Evolutionary conservation across 345 rosid genomes (phyloP), one percentile per base, ranked within the genome.

Genomic region (Citrus cavaleriei): DNA sequence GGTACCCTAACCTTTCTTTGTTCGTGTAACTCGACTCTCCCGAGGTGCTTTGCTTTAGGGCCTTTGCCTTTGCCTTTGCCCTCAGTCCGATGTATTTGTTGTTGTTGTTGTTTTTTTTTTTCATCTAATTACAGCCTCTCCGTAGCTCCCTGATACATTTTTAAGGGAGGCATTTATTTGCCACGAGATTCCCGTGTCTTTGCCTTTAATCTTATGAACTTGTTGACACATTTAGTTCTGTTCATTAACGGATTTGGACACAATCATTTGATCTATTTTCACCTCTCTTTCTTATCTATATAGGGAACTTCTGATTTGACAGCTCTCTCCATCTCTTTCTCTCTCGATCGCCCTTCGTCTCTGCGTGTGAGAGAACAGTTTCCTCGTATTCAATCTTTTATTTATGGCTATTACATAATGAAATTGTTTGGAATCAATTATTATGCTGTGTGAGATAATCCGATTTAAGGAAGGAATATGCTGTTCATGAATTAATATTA

Each of bases 11-110:
- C 81, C 88, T 82, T 88, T 87, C 96, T 81, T 35, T 95, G 90
- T 87, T 86, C 4, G 92, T 89, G 84, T 91, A 92, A 92, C 78
- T 86, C 93, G 82, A 82, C 87, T 85, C 82, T 83, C 91, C 85
- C 87, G 71, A 91, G 88, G 90, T 72, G 73, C 68, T 27, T 46
- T 12, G 51, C 51, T 46, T 46, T 3, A 42, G 57, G 19, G 22
- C 57, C 7, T 51, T 51, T 51, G 57, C 72, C 34, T 27, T 70
- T 70, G 62, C 63, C 57, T 28, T 70, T 70, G 63, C 63, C 78
- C 83, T 77, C 69, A 61, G 80, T n/a, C 83, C 77, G 42, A 63
- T 80, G 73, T 72, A 72, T 62, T 25, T 65, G 51, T 57, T 77
- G 55, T 46, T 65, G 67, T 46, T 65, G 37, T 4, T 25, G 25